A percentile compares a stretch with the other conserved stretches of the same genome.
Conservation (phyloP, 164 flowering plant genomes). For the Litsea cubeba region DNA sequence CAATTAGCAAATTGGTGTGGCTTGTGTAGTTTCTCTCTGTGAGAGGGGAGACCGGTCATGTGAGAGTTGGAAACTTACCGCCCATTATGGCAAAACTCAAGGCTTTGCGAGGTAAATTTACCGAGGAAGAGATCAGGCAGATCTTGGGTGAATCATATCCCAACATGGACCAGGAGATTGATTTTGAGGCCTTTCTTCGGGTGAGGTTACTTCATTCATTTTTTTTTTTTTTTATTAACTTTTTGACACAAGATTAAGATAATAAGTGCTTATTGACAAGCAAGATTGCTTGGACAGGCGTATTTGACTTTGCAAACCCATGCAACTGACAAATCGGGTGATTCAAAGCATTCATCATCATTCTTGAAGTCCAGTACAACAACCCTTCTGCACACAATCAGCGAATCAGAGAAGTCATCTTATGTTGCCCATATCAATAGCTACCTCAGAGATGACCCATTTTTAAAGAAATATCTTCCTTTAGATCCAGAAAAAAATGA, state of each 20-base stretch:
- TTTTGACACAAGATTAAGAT: neutral
- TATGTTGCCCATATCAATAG: conserved; percentile 85
- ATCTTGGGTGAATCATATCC: conserved; percentile 43
- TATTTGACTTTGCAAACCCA: conserved; percentile 60
- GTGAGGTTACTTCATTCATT: conserved; percentile 29
- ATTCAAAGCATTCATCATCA: conserved; percentile 51
- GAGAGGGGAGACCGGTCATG: conserved; percentile 28
- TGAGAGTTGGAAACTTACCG: conserved; percentile 60
- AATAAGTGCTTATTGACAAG: conserved; percentile 1
- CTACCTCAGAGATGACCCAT: conserved; percentile 78
- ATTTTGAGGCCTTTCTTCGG: conserved; percentile 75
- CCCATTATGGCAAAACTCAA: conserved; percentile 58
- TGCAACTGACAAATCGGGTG: conserved; percentile 48
- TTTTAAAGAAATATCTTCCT: conserved; percentile 72
- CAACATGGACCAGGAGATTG: conserved; percentile 47
- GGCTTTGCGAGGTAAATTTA: conserved; percentile 36
- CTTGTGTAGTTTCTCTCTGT: conserved; percentile 41
- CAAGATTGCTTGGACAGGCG: conserved; percentile 33
- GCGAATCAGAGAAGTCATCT: conserved; percentile 72
- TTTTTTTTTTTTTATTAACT: no score
- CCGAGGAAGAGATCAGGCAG: conserved; percentile 53
- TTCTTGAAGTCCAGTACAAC: conserved; percentile 78
- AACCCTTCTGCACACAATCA: conserved; percentile 73
- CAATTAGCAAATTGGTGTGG: neutral
- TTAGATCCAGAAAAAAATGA: conserved; percentile 63